Conservation (phyloP, 495 filamentous ascomycete genomes). For the Neurospora sp. region DNA sequence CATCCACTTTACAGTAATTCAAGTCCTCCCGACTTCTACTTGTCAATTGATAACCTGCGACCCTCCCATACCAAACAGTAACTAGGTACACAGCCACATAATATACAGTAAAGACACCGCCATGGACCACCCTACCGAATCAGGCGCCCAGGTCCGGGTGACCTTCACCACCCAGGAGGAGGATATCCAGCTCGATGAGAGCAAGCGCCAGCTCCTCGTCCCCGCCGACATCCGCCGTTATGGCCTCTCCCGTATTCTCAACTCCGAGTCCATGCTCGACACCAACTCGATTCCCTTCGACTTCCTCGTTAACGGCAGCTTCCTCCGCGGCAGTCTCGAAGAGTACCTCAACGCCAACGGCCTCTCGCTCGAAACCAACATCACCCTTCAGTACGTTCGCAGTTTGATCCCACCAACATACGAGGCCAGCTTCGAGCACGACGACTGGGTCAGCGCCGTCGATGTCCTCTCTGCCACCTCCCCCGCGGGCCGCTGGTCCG, state of each 20-base stretch:
- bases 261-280: conserved; percentile 67
- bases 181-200: conserved; percentile 47
- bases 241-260: conserved; percentile 84
- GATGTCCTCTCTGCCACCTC: conserved; percentile 67
- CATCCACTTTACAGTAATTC: not conserved
- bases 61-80: not conserved
- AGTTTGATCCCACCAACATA: conserved; percentile 80
- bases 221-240: conserved; percentile 74
- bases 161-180: conserved; percentile 47
- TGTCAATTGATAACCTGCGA: not conserved
- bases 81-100: not conserved
- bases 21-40: not conserved
- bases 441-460: conserved; percentile 94
- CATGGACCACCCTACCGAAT: conserved; percentile 21
- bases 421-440: conserved; percentile 82
- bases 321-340: conserved; percentile 79
- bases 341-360: conserved; percentile 79
- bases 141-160: conserved; percentile 35
- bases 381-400: conserved; percentile 87
- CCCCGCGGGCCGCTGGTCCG: conserved; percentile 46
- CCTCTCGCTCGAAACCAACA: conserved; percentile 72
- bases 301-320: conserved; percentile 86
- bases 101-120: not conserved
- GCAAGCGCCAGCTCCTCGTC: conserved; percentile 42
- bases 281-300: conserved; percentile 84